phyloP scores from a whole-genome alignment of 2,329 filamentous ascomycete genomes.

The Rhynchosporium graminicola region DNA sequence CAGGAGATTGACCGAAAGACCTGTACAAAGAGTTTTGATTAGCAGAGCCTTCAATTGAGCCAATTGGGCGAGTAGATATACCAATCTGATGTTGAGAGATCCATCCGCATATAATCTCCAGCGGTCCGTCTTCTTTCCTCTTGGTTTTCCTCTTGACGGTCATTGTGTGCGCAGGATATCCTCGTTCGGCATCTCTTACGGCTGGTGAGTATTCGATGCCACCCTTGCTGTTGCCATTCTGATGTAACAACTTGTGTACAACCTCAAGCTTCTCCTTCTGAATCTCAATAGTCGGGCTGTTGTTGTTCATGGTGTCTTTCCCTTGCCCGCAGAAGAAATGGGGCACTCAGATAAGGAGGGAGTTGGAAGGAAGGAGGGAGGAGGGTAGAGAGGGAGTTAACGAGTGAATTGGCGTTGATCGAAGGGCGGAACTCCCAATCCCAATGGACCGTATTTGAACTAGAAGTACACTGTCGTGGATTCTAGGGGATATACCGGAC shows the following conservation, averaged over 20 bases:
- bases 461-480: conserved; percentile 24
- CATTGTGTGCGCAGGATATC: conserved; percentile 25
- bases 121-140: conserved; percentile 61
- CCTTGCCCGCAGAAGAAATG: neutral
- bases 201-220: conserved; percentile 29
- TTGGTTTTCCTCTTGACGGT: conserved; percentile 51
- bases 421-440: conserved; percentile 17
- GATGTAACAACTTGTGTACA: conserved; percentile 27
- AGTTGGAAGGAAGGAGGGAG: neutral
- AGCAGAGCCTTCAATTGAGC: neutral
- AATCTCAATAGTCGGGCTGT: conserved; percentile 17
- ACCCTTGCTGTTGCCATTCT: conserved; percentile 26
- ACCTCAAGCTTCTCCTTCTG: conserved; percentile 25
- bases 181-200: conserved; percentile 10
- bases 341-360: too few relatives aligned
- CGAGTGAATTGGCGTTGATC: conserved; percentile 25
- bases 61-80: conserved; percentile 46
- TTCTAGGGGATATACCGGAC: conserved; percentile 25
- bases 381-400: conserved; percentile 14
- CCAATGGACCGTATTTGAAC: conserved; percentile 23
- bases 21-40: conserved; percentile 46
- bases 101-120: conserved; percentile 64
- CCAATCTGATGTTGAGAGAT: conserved; percentile 79
- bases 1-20: conserved; percentile 82
- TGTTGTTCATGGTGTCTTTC: conserved; percentile 28